A percentile compares a stretch with the other conserved stretches of the same genome.
phyloP scores from a whole-genome alignment of 208 protist genomes.

The Crithidia fasciculata region DNA sequence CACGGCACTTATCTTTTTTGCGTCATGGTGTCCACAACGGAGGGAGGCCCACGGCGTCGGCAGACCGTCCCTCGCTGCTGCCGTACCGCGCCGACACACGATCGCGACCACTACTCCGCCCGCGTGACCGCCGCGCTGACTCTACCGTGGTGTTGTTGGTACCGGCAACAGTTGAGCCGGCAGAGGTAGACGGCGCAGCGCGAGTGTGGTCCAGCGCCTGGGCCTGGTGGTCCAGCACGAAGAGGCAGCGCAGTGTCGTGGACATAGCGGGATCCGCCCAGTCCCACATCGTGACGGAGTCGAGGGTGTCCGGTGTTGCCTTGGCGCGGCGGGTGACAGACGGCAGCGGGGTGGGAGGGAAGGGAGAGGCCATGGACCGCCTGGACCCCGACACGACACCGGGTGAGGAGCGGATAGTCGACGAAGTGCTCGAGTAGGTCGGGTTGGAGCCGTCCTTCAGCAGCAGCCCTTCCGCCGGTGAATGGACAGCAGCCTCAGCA shows the following conservation, averaged over 20 bases:
- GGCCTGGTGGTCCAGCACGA: conserved; percentile 24
- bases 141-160: neutral
- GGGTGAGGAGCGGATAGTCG: neutral
- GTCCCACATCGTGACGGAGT: conserved; percentile 33
- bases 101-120: neutral
- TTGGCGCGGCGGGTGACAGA: conserved; percentile 1
- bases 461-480: neutral
- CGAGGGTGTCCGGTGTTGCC: conserved; percentile 2
- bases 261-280: conserved; percentile 32
- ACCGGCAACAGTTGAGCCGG: neutral
- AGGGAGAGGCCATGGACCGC: neutral
- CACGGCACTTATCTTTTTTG: neutral
- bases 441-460: neutral
- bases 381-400: neutral
- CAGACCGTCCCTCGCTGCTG: neutral
- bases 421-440: neutral
- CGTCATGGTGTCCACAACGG: neutral
- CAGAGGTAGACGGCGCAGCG: neutral
- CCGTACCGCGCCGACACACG: neutral
- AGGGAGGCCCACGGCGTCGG: neutral
- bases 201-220: conserved; percentile 15
- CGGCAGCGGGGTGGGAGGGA: neutral
- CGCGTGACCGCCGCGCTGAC: conserved; percentile 1
- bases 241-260: conserved; percentile 23
- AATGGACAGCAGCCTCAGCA: neutral